Conservation (phyloP, 1,284 basidiomycete species). For the Kwoniella shivajii region DNA sequence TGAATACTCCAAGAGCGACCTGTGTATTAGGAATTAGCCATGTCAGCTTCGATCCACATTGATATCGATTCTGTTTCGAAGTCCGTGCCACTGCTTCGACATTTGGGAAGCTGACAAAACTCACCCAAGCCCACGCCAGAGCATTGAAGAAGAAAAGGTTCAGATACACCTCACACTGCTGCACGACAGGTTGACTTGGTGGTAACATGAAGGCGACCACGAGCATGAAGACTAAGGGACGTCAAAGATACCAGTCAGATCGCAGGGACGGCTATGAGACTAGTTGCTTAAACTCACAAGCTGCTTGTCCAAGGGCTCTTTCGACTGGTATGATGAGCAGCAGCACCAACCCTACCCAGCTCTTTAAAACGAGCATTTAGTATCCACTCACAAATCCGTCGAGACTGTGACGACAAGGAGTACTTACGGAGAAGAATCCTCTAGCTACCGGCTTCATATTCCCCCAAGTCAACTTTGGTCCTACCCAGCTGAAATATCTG, state of each 20-base stretch:
- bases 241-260: background rate
- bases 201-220: slow-evolving; percentile 50
- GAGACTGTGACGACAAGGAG: background rate
- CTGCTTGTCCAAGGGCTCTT: slow-evolving; percentile 41
- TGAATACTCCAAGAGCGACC: slow-evolving; percentile 39
- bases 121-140: slow-evolving; percentile 50
- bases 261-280: background rate
- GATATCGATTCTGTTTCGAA: background rate
- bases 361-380: slow-evolving; percentile 21
- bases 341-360: slow-evolving; percentile 50
- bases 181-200: slow-evolving; percentile 42
- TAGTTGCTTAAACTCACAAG: slow-evolving; percentile 33
- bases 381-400: background rate
- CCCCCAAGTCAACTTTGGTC: slow-evolving; percentile 37
- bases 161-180: slow-evolving; percentile 44
- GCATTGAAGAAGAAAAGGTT: slow-evolving; percentile 49
- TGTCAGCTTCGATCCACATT: too few species aligned
- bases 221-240: slow-evolving; percentile 40
- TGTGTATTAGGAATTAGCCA: slow-evolving; percentile 5
- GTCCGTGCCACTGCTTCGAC: background rate
- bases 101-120: background rate
- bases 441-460: slow-evolving; percentile 46
- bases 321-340: slow-evolving; percentile 43
- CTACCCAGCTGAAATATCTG: slow-evolving; percentile 46
- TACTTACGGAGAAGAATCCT: slow-evolving; percentile 43